A percentile compares a stretch with the other conserved stretches of the same genome.
These are phyloP conservation scores for Medicago ruthenica DNA, from an alignment of 306 rosid species.

Conservation along the genomic window DNA sequence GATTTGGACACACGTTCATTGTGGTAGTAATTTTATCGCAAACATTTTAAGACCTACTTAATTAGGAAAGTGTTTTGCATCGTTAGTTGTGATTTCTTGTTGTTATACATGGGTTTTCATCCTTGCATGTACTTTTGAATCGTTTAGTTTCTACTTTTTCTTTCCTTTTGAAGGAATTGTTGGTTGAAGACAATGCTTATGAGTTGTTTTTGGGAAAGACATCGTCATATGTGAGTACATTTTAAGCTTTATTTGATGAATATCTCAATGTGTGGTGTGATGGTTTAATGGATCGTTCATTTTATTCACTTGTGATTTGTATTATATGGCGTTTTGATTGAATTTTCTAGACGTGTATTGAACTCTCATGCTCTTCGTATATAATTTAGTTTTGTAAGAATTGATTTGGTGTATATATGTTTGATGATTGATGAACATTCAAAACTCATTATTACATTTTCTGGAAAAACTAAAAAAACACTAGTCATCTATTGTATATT, in stretches of 20 bases:
- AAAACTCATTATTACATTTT: background rate
- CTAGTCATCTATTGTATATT: background rate
- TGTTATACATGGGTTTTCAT: background rate
- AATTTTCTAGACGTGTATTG: background rate
- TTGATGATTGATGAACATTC: background rate
- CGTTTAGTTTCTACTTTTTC: background rate
- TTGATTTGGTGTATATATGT: background rate
- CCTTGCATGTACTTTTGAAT: background rate
- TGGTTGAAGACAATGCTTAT: background rate
- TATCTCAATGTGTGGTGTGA: background rate
- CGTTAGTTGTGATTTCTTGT: background rate
- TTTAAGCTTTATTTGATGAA: background rate
- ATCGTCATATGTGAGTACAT: background rate
- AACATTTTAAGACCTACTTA: background rate
- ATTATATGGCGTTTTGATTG: background rate
- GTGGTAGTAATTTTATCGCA: conserved; percentile 10
- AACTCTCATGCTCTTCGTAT: background rate
- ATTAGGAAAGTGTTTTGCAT: background rate
- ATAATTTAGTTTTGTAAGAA: background rate
- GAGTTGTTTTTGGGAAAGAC: background rate
- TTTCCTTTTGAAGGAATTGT: background rate
- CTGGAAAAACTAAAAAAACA: background rate
- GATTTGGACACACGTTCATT: background rate
- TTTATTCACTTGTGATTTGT: background rate
- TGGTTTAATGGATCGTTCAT: background rate